Evolutionary conservation across 441 rosid species (phyloP).

Genomic region (Syzygium syzygioides): DNA sequence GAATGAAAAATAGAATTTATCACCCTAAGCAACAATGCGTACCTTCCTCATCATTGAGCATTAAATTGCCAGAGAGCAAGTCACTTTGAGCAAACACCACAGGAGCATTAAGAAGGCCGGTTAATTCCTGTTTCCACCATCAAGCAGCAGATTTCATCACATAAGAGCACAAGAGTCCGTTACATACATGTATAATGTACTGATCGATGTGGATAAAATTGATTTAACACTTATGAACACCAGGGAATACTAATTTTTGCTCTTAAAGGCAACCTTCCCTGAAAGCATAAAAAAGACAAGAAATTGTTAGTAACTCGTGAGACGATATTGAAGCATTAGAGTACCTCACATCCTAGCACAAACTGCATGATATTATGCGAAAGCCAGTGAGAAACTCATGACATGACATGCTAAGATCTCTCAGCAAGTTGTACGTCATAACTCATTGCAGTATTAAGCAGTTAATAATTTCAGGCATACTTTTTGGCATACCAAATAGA

Average conservation of each 20-base stretch:
- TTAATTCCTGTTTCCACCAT: constrained; percentile 70
- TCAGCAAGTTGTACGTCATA: background rate
- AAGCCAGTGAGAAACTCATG: background rate
- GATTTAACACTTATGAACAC: background rate
- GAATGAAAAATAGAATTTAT: background rate
- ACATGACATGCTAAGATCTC: background rate
- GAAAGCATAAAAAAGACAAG: background rate
- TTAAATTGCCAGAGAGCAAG: constrained; percentile 90
- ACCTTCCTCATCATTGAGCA: constrained; percentile 91
- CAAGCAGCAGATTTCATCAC: constrained; percentile 16
- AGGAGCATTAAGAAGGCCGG: constrained; percentile 63
- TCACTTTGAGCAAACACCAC: constrained; percentile 95
- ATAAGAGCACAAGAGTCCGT: background rate
- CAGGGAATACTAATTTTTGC: background rate
- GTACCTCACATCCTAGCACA: background rate
- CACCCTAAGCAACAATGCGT: background rate
- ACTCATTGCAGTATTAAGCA: background rate
- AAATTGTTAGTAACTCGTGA: background rate
- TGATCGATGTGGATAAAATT: background rate
- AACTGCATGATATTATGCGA: background rate
- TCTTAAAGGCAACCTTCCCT: background rate
- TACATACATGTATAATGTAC: background rate
- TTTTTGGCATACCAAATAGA: background rate
- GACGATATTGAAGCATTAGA: background rate
- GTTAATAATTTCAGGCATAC: background rate